These are phyloP conservation scores for Colletotrichum melonis DNA, from an alignment of 2,329 filamentous ascomycete genomes.

Conservation along the genomic window DNA sequence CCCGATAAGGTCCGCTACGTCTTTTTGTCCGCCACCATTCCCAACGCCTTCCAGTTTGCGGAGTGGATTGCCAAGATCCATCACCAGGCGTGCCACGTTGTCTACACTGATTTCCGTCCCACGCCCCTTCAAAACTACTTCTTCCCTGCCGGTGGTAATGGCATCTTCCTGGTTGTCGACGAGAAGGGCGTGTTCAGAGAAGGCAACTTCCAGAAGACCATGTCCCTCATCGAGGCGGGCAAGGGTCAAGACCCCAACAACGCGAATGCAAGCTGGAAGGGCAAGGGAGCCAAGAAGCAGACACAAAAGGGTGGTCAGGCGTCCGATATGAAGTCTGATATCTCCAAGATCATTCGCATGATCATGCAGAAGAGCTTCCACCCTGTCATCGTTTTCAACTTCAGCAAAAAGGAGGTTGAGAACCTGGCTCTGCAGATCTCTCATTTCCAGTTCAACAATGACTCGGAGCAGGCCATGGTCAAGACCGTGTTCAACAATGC, in stretches of 20 bases:
- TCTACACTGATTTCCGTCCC: constrained; percentile 98
- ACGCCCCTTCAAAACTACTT: constrained; percentile 98
- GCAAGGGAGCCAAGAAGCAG: constrained; percentile 92
- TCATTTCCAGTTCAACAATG: constrained; percentile 91
- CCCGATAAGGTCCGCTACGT: constrained; percentile 99
- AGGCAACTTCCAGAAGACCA: constrained; percentile 96
- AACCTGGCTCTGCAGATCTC: constrained; percentile 89
- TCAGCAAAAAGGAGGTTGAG: constrained; percentile 98
- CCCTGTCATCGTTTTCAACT: constrained; percentile 98
- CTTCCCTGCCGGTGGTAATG: constrained; percentile 91
- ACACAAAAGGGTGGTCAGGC: constrained; percentile 84
- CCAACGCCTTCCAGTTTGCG: constrained; percentile 98
- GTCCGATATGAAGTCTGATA: constrained; percentile 78
- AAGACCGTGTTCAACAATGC: constrained; percentile 93
- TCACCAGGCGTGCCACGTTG: constrained; percentile 96
- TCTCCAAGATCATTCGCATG: constrained; percentile 98
- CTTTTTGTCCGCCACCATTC: constrained; percentile 97
- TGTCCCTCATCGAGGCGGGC: constrained; percentile 88
- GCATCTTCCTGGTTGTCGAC: constrained; percentile 94
- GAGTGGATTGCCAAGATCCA: constrained; percentile 99
- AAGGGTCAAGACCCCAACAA: constrained; percentile 88
- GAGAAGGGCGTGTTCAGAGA: constrained; percentile 97
- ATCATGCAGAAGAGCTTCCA: constrained; percentile 98
- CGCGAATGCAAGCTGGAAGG: constrained; percentile 81
- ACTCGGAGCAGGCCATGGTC: constrained; percentile 95